Evolutionary conservation across 192 early-diverging fungal genomes (phyloP), one percentile per base, ranked within the genome.

Genomic region (Funneliformis geosporum): DNA sequence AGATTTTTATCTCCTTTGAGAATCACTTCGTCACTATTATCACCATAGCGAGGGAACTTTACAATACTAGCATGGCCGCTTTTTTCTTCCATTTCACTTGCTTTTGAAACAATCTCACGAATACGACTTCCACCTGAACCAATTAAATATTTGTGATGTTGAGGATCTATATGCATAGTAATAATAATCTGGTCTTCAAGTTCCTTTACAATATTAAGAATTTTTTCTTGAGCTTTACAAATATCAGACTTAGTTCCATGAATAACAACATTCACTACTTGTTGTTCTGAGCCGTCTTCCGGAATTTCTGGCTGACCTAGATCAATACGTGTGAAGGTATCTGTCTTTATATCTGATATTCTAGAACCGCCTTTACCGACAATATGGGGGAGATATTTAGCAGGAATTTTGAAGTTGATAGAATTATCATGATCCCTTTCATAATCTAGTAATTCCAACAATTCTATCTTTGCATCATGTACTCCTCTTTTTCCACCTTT

Each of bases 401-500:
- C 87, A 6, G 95, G 91, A 42, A 97, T 85, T 0, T 66, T 78
- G 82, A 97, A 92, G 33, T 84, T 90, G 40, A 87, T 79, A 0
- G 87, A 88, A 74, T 92, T 91, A 83, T 83, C 87, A 84, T 94
- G 88, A 79, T 94, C 94, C 55, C 86, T 85, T 83, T 99, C 96
- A 78, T 95, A 91, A 33, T 95, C 94, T 18, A 93, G 89, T 28
- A 95, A 86, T 74, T 94, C 92, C 79, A 95, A 76, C 50, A 99
- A 87, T 84, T 96, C 95, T 42, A 84, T 85, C 87, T 94, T 94
- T 69, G 95, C 95, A 28, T 85, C 83, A 9, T 88, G 87, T 61
- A 95, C 94, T 73, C 94, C 95, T 81, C 88, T 91, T 83, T 93
- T 94, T 47, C 92, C 91, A 44, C 97, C 97, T 67, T 91, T 90